A percentile compares a stretch with the other conserved stretches of the same genome.
Evolutionary conservation across 1,139 yeast species (phyloP).

Genomic region (Diutina catenulata): DNA sequence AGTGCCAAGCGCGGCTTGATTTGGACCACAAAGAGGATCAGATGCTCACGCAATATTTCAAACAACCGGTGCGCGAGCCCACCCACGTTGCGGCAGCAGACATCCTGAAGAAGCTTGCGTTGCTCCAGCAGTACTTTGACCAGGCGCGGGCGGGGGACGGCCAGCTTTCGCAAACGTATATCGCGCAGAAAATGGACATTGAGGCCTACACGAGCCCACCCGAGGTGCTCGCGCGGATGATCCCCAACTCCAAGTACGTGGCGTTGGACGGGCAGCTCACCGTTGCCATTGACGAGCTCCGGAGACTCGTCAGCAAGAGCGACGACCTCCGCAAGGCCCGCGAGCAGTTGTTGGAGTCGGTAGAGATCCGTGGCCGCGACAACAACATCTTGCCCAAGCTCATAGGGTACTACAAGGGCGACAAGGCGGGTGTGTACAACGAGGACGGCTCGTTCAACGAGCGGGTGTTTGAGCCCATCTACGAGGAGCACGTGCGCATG

Average conservation of each 20-base stretch:
- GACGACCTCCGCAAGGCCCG: conserved; percentile 20
- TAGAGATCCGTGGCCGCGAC: conserved; percentile 34
- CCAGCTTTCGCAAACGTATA: neutral
- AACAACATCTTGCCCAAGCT: conserved; percentile 41
- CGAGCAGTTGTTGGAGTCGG: conserved; percentile 24
- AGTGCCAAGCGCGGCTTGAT: conserved; percentile 34
- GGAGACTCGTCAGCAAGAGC: conserved; percentile 23
- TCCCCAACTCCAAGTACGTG: conserved; percentile 1
- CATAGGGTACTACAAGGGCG: conserved; percentile 21
- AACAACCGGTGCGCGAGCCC: neutral
- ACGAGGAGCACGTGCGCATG: conserved; percentile 24
- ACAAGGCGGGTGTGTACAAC: conserved; percentile 11
- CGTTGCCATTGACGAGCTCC: conserved; percentile 25
- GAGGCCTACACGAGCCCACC: neutral
- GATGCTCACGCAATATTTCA: conserved; percentile 20
- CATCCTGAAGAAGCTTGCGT: neutral
- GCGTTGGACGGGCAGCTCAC: neutral
- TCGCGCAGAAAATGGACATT: neutral
- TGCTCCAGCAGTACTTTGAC: neutral
- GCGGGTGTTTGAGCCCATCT: conserved; percentile 20
- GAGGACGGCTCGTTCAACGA: conserved; percentile 15
- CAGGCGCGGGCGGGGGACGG: conserved; percentile 3
- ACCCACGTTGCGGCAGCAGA: neutral
- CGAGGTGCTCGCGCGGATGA: neutral
- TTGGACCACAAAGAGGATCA: conserved; percentile 49